A percentile compares a stretch with the other conserved stretches of the same genome.
Evolutionary conservation across 495 filamentous ascomycete species (phyloP).

Genomic region (Echria macrotheca): DNA sequence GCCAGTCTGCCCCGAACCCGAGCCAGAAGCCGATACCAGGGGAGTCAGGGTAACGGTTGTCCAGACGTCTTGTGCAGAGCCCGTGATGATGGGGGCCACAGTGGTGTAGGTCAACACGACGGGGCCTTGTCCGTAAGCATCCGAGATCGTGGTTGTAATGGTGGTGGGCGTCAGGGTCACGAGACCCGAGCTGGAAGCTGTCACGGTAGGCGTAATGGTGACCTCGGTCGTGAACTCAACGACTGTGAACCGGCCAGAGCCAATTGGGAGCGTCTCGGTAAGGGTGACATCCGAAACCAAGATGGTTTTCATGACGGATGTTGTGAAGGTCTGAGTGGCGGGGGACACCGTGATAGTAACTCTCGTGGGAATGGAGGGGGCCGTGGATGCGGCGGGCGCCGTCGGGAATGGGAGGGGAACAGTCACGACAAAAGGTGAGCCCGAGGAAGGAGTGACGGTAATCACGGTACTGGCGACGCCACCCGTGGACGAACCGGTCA

Average conservation of each 20-base stretch:
- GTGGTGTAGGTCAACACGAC: conserved; percentile 18
- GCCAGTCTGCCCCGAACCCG: too few relatives aligned
- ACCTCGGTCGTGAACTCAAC: conserved; percentile 18
- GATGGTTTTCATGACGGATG: conserved; percentile 1
- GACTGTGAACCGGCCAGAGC: conserved; percentile 13
- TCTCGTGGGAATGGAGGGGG: background rate
- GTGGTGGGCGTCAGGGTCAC: conserved; percentile 11
- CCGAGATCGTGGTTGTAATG: conserved; percentile 18
- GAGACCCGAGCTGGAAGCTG: background rate
- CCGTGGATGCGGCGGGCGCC: background rate
- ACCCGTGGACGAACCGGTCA: background rate
- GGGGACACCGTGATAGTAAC: background rate
- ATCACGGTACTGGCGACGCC: background rate
- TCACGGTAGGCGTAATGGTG: conserved; percentile 5
- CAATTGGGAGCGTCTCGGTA: conserved; percentile 21
- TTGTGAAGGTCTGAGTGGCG: background rate
- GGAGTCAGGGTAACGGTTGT: too few relatives aligned
- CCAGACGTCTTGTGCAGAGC: too few relatives aligned
- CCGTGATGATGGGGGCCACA: conserved; percentile 4
- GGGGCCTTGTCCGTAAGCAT: conserved; percentile 12
- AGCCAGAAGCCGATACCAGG: too few relatives aligned
- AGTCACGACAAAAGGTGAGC: conserved; percentile 1
- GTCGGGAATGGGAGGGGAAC: background rate
- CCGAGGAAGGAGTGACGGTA: conserved; percentile 4
- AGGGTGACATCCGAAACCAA: conserved; percentile 21